Conservation (phyloP, 306 rosid species). For the Mimosa pudica region DNA sequence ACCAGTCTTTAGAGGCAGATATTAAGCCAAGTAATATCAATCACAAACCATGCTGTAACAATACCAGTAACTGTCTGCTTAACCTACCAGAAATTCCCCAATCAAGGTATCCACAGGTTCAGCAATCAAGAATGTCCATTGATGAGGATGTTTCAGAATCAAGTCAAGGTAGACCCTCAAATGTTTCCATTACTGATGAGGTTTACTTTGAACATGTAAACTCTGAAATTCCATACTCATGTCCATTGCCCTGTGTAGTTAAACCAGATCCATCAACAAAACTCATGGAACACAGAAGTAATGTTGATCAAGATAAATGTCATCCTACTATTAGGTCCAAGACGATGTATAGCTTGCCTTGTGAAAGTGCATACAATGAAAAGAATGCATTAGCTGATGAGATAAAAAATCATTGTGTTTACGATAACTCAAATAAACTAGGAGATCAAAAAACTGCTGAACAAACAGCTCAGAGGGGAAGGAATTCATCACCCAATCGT, state of each 20-base stretch:
- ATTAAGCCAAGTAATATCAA: conserved; percentile 23
- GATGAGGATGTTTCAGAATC: conserved; percentile 51
- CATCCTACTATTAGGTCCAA: conserved; percentile 43
- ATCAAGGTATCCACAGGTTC: conserved; percentile 45
- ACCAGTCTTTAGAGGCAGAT: conserved; percentile 39
- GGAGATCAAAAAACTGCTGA: conserved; percentile 60
- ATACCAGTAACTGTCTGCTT: conserved; percentile 43
- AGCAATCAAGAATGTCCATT: conserved; percentile 45
- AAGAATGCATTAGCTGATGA: conserved; percentile 33
- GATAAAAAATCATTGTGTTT: conserved; percentile 36
- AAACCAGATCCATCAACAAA: conserved; percentile 37
- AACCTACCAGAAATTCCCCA: conserved; percentile 49
- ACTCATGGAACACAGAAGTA: conserved; percentile 30
- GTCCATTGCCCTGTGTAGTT: conserved; percentile 42
- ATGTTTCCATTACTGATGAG: conserved; percentile 50
- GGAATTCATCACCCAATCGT: conserved; percentile 64
- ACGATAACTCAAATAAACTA: conserved; percentile 36
- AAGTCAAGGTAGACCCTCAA: conserved; percentile 52
- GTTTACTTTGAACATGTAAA: conserved; percentile 38
- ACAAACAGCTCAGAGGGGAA: conserved; percentile 47
- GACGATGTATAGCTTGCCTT: conserved; percentile 42
- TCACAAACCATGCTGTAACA: conserved; percentile 32
- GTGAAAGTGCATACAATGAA: conserved; percentile 34
- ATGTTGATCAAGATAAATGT: conserved; percentile 32
- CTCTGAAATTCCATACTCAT: conserved; percentile 54